Evolutionary conservation across 805 yeast species (phyloP).

Genomic region (Wickerhamomyces ciferrii): DNA sequence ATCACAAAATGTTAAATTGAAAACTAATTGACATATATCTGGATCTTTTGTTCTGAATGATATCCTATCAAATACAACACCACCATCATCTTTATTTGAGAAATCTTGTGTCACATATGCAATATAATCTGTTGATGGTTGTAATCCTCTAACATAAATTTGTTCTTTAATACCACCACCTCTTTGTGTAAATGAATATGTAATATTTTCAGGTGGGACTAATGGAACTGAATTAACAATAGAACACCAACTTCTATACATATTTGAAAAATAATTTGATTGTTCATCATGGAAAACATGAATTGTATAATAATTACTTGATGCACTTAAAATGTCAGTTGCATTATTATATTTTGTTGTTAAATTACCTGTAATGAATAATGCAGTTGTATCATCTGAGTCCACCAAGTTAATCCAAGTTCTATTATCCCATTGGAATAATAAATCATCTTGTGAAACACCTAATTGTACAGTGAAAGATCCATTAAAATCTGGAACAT

Average conservation of each 20-base stretch:
- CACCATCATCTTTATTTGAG: constrained; percentile 42
- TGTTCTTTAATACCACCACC: constrained; percentile 51
- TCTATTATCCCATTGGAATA: constrained; percentile 64
- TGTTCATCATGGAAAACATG: constrained; percentile 42
- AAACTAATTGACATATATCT: constrained; percentile 67
- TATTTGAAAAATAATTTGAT: constrained; percentile 26
- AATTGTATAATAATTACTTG: constrained; percentile 27
- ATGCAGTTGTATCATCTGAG: constrained; percentile 62
- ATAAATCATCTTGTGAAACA: constrained; percentile 54
- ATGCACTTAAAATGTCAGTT: background rate
- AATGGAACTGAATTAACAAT: constrained; percentile 39
- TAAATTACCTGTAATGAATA: constrained; percentile 57
- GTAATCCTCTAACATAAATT: constrained; percentile 56
- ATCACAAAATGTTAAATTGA: constrained; percentile 69
- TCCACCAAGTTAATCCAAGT: constrained; percentile 57
- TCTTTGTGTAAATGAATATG: constrained; percentile 25
- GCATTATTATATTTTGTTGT: constrained; percentile 17
- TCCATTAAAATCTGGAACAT: background rate
- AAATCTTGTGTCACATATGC: constrained; percentile 58
- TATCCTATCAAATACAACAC: constrained; percentile 53
- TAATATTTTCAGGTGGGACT: constrained; percentile 11
- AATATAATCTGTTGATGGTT: constrained; percentile 53
- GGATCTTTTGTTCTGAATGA: constrained; percentile 49
- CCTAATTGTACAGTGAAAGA: constrained; percentile 41
- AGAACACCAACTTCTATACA: constrained; percentile 70